Evolutionary conservation across 2,329 filamentous ascomycete genomes (phyloP).

Genomic region (Aureobasidium melanogenum): DNA sequence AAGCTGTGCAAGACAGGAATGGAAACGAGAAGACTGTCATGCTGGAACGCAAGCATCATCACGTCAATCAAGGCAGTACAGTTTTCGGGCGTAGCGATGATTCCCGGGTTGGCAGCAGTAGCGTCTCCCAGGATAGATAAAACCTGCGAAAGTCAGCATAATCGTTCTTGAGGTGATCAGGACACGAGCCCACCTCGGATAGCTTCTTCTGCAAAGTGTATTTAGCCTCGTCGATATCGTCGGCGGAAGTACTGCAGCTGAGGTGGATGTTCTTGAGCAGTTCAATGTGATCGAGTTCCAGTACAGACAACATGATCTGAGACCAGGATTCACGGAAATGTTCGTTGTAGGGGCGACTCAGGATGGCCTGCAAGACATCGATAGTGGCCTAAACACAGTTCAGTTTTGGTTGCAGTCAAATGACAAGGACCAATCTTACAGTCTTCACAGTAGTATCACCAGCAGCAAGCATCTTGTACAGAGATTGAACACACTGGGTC

Average conservation of each 20-base stretch:
- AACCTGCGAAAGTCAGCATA: conserved; percentile 45
- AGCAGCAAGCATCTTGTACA: conserved; percentile 63
- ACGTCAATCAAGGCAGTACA: conserved; percentile 70
- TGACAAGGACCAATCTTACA: conserved; percentile 38
- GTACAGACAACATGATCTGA: conserved; percentile 20
- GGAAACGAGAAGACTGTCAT: conserved; percentile 82
- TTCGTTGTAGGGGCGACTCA: conserved; percentile 47
- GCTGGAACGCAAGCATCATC: conserved; percentile 68
- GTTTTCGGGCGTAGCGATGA: conserved; percentile 55
- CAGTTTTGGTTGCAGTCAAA: conserved; percentile 12
- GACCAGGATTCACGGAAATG: conserved; percentile 51
- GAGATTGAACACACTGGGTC: conserved; percentile 58
- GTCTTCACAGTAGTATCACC: conserved; percentile 65
- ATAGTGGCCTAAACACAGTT: conserved; percentile 45
- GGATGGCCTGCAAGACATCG: conserved; percentile 28
- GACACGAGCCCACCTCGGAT: conserved; percentile 59
- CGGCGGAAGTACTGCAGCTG: conserved; percentile 31
- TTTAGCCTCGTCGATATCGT: conserved; percentile 82
- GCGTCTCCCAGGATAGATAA: conserved; percentile 78
- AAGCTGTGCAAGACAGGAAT: conserved; percentile 87
- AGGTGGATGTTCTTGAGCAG: conserved; percentile 25
- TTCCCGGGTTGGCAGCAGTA: conserved; percentile 64
- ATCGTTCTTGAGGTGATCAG: neutral
- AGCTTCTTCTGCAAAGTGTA: conserved; percentile 91
- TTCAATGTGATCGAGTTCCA: conserved; percentile 22